Evolutionary conservation across 139 green algal genomes (phyloP).

Genomic region (Trebouxia sp.): DNA sequence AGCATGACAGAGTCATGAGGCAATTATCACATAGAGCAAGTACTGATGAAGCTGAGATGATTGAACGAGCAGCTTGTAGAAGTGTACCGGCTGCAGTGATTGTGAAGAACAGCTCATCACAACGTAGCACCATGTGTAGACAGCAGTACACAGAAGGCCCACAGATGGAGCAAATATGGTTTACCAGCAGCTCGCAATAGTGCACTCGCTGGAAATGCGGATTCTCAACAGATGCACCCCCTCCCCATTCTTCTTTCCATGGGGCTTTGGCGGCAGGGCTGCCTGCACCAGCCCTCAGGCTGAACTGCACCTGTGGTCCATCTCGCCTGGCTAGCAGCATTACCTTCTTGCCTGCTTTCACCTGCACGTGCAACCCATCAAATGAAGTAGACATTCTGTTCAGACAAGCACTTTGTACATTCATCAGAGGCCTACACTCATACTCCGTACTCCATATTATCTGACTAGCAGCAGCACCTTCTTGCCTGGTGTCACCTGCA

Average conservation of each 20-base stretch:
- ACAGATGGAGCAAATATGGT: neutral
- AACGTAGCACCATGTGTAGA: neutral
- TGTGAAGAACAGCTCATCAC: too few relatives aligned
- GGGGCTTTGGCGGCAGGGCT: conserved; percentile 56
- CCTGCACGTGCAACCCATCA: neutral
- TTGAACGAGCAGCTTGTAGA: too few relatives aligned
- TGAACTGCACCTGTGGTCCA: conserved; percentile 45
- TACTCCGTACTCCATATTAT: too few relatives aligned
- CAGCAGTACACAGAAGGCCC: neutral
- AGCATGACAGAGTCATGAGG: too few relatives aligned
- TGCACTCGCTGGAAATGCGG: conserved; percentile 84
- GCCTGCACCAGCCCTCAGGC: conserved; percentile 60
- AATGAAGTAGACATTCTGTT: neutral
- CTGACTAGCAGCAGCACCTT: too few relatives aligned
- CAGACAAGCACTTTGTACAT: too few relatives aligned
- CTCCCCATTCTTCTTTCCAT: conserved; percentile 84
- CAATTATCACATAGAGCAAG: too few relatives aligned
- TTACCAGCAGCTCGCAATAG: conserved; percentile 82
- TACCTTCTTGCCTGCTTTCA: conserved; percentile 44
- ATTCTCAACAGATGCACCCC: conserved; percentile 81
- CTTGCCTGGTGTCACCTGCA: too few relatives aligned
- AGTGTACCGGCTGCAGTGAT: too few relatives aligned
- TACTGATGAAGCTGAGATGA: too few relatives aligned
- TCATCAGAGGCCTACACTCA: too few relatives aligned
- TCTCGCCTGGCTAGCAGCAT: conserved; percentile 64